phyloP scores from a whole-genome alignment of 441 rosid species.

The Jatropha podagrica region DNA sequence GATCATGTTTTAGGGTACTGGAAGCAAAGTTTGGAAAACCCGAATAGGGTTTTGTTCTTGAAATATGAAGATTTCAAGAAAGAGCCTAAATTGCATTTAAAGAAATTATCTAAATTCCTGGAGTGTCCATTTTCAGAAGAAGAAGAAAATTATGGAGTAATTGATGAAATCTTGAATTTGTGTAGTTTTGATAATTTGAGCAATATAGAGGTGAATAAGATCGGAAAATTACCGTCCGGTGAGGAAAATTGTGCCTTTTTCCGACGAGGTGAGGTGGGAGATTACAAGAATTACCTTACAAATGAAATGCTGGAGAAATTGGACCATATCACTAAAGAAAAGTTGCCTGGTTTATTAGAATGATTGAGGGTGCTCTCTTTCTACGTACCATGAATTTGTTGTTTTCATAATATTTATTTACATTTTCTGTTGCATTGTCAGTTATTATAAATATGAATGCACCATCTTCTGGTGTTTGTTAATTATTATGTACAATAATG shows the following conservation, averaged over 20 bases:
- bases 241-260: constrained; percentile 36
- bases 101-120: constrained; percentile 43
- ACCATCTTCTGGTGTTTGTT: too few relatives aligned
- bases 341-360: constrained; percentile 20
- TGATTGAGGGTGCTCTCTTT: too few relatives aligned
- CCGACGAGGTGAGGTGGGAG: constrained; percentile 57
- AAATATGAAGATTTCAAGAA: constrained; percentile 48
- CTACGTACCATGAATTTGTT: too few relatives aligned
- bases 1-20: constrained; percentile 54
- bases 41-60: constrained; percentile 38
- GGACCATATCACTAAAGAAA: constrained; percentile 38
- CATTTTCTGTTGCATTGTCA: too few relatives aligned
- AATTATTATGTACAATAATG: too few relatives aligned
- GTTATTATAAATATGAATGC: too few relatives aligned
- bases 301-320: constrained; percentile 40
- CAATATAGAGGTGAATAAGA: constrained; percentile 49
- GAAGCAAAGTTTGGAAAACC: constrained; percentile 42
- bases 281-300: constrained; percentile 44
- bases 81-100: constrained; percentile 33
- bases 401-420: too few relatives aligned
- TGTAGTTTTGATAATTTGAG: constrained; percentile 55
- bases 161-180: constrained; percentile 42
- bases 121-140: constrained; percentile 40
- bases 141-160: constrained; percentile 33
- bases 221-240: constrained; percentile 36